These are phyloP conservation scores for Acer negundo DNA, from an alignment of 345 rosid genomes.

Conservation along the genomic window DNA sequence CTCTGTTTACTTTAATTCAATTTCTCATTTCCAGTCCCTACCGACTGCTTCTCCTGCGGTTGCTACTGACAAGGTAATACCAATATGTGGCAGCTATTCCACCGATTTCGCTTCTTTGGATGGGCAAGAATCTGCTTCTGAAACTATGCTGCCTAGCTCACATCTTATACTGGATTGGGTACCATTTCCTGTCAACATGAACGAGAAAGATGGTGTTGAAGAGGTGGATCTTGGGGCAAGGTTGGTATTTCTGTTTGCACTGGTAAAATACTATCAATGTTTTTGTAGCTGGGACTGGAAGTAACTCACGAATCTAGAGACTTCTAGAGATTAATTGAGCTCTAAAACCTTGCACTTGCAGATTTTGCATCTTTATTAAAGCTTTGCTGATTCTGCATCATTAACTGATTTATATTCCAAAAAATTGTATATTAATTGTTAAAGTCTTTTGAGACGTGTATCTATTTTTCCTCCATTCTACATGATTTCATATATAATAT, in stretches of 20 bases:
- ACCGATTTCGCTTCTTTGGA: constrained; percentile 35
- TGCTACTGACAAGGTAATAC: constrained; percentile 28
- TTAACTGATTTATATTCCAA: not conserved
- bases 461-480: not conserved
- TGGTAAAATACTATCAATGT: not conserved
- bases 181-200: constrained; percentile 44
- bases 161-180: constrained; percentile 87
- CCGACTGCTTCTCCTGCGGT: constrained; percentile 26
- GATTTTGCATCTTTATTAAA: not conserved
- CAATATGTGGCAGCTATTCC: constrained; percentile 32
- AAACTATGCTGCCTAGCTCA: constrained; percentile 51
- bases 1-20: constrained; percentile 41
- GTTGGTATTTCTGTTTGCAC: constrained; percentile 40
- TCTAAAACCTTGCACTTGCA: not conserved
- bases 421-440: not conserved
- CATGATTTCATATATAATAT: not conserved
- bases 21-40: constrained; percentile 44
- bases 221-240: constrained; percentile 86
- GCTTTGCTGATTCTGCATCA: constrained; percentile 1
- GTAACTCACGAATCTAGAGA: not conserved
- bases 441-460: not conserved
- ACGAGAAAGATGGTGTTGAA: constrained; percentile 35
- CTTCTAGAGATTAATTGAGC: not conserved
- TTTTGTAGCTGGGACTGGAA: not conserved
- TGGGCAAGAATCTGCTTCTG: constrained; percentile 43